Conservation (phyloP, 306 rosid species). For the Trifolium repens region DNA sequence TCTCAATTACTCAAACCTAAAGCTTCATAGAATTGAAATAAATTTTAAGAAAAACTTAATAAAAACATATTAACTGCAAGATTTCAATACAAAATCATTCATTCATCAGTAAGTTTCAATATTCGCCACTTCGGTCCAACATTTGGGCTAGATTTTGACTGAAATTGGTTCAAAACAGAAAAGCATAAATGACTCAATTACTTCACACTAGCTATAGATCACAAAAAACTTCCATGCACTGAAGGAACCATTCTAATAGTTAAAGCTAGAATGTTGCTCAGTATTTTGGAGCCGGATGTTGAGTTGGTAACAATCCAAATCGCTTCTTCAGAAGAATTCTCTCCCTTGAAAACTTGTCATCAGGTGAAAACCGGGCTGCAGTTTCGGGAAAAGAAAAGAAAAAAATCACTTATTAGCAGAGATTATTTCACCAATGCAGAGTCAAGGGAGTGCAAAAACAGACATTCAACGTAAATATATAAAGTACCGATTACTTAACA, state of each 20-base stretch:
- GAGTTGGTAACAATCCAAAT: conserved; percentile 86
- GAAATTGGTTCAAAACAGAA: conserved; percentile 1
- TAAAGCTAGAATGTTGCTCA: conserved; percentile 39
- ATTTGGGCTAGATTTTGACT: background rate
- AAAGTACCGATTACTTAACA: background rate
- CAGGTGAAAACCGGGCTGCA: conserved; percentile 97
- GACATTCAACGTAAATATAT: background rate
- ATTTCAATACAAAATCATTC: conserved; percentile 22
- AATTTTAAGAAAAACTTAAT: background rate
- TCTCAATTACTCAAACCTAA: too few species aligned
- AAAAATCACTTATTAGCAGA: conserved; percentile 1
- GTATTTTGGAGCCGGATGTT: conserved; percentile 75
- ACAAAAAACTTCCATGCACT: conserved; percentile 9
- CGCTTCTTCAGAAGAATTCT: conserved; percentile 89
- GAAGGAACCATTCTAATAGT: background rate
- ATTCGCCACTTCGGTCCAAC: conserved; percentile 14
- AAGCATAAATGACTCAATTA: background rate
- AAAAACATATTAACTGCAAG: conserved; percentile 5
- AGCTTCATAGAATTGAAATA: background rate
- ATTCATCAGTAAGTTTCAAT: conserved; percentile 13
- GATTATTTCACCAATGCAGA: background rate
- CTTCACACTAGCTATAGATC: conserved; percentile 10
- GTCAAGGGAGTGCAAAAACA: background rate
- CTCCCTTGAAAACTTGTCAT: conserved; percentile 84
- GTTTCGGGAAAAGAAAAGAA: conserved; percentile 25